phyloP scores from a whole-genome alignment of 257 asterid species.

The Nicotiana paniculata region DNA sequence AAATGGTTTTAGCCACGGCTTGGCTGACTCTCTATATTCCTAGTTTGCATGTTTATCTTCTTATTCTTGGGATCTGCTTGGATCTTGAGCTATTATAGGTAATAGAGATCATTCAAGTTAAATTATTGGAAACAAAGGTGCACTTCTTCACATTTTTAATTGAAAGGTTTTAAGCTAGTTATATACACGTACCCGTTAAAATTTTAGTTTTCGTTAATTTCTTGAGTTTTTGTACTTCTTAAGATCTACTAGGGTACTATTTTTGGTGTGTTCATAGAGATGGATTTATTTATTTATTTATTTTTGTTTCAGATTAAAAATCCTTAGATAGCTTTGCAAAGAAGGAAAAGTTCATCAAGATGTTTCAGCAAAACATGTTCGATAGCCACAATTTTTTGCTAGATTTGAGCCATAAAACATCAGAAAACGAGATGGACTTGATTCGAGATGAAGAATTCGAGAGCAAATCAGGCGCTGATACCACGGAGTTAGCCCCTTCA shows the following conservation, averaged over 20 bases:
- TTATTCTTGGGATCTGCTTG: neutral
- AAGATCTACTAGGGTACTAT: neutral
- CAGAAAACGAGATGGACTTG: constrained; percentile 51
- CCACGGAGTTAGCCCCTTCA: constrained; percentile 52
- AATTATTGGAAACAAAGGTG: neutral
- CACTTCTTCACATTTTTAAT: neutral
- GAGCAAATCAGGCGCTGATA: constrained; percentile 56
- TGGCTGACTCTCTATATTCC: no score
- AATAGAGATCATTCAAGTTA: neutral
- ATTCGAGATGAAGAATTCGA: constrained; percentile 62
- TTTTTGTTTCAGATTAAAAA: constrained; percentile 1
- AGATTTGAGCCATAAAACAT: constrained; percentile 47
- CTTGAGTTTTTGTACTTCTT: neutral
- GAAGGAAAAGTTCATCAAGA: constrained; percentile 11
- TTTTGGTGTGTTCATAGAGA: neutral
- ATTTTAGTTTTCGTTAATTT: neutral
- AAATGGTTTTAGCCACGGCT: no score
- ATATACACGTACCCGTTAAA: neutral
- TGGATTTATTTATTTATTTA: neutral
- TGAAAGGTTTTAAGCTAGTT: neutral
- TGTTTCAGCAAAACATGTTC: constrained; percentile 69
- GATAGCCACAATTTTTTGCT: constrained; percentile 53
- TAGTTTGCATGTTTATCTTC: neutral
- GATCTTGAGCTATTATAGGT: neutral
- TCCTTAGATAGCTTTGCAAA: neutral